Evolutionary conservation across 352 stramenopile genomes (phyloP).

Genomic region (Stramenopiles sp.): DNA sequence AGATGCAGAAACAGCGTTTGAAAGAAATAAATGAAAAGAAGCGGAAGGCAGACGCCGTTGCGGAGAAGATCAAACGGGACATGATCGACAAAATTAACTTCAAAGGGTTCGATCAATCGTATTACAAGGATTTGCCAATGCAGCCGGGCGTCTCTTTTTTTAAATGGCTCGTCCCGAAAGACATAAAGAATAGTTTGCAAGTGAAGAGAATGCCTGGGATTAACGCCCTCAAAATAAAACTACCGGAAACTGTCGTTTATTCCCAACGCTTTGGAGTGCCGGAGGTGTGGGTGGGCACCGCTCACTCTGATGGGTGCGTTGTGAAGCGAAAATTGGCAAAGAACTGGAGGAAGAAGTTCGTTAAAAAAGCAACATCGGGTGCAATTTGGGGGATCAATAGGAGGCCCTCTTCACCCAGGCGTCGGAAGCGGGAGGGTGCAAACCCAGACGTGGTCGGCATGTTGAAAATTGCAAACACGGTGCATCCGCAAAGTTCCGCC

Average conservation of each 20-base stretch:
- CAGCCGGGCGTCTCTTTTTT: neutral
- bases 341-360: neutral
- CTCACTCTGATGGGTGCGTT: neutral
- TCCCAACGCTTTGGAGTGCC: neutral
- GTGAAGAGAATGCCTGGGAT: neutral
- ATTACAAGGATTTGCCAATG: neutral
- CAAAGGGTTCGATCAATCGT: neutral
- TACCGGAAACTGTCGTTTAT: neutral
- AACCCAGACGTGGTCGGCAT: neutral
- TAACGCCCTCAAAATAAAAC: neutral
- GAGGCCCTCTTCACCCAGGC: neutral
- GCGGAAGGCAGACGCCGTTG: too few species aligned
- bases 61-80: neutral
- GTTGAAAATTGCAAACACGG: neutral
- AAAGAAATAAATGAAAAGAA: too few species aligned
- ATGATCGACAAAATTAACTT: neutral
- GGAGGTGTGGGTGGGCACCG: neutral
- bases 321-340: neutral
- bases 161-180: neutral
- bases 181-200: neutral
- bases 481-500: neutral
- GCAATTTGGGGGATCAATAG: neutral
- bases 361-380: neutral
- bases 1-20: too few species aligned
- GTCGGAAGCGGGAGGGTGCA: neutral